phyloP scores from a whole-genome alignment of 2,329 filamentous ascomycete species.

The Alternaria triticimaculans region DNA sequence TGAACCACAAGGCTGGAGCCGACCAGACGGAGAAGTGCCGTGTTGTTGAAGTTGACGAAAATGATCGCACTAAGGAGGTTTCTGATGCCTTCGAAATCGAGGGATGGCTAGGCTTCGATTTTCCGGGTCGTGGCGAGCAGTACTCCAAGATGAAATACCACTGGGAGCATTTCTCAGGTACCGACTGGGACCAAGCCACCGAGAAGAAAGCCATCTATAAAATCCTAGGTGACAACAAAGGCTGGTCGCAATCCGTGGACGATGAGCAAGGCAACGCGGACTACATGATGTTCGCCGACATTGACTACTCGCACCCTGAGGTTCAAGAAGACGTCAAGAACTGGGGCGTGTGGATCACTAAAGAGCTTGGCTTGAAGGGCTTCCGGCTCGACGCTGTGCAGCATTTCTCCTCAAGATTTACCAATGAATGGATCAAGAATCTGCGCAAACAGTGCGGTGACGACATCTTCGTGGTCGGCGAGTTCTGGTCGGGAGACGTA shows the following conservation, averaged over 20 bases:
- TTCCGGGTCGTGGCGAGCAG: constrained; percentile 64
- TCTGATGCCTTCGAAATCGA: constrained; percentile 67
- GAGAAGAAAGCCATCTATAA: constrained; percentile 69
- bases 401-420: constrained; percentile 73
- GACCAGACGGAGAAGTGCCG: constrained; percentile 68
- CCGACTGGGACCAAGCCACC: constrained; percentile 67
- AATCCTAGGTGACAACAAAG: constrained; percentile 67
- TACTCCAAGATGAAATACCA: constrained; percentile 70
- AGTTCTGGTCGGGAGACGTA: constrained; percentile 70
- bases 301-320: constrained; percentile 67
- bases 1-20: constrained; percentile 75
- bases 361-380: constrained; percentile 66
- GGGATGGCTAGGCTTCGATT: constrained; percentile 72
- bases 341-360: constrained; percentile 73
- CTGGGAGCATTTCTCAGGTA: constrained; percentile 72
- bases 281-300: constrained; percentile 75
- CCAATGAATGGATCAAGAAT: constrained; percentile 67
- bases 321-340: constrained; percentile 67
- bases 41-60: constrained; percentile 68
- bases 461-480: constrained; percentile 70
- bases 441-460: constrained; percentile 58
- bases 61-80: constrained; percentile 63
- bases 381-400: constrained; percentile 76
- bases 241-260: constrained; percentile 68
- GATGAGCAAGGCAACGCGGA: constrained; percentile 70